Percentiles rank a stretch among this genome's conserved stretches.
Conservation (phyloP, 2,329 filamentous ascomycete genomes). For the Bipolaris gigantea region DNA sequence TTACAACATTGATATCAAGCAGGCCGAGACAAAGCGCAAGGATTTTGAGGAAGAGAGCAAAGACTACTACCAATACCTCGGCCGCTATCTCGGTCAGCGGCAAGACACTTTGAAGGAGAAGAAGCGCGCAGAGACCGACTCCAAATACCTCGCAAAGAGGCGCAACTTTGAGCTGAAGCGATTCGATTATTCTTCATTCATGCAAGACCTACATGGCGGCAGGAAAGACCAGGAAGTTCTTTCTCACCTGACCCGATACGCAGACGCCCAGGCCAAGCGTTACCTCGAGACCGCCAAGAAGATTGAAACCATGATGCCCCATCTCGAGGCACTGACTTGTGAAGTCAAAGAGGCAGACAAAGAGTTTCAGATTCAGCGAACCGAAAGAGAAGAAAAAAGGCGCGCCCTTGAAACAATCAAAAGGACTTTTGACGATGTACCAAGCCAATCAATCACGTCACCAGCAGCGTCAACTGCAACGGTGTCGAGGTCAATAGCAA, state of each 20-base stretch:
- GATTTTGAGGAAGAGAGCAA: constrained; percentile 99
- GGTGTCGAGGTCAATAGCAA: constrained; percentile 22
- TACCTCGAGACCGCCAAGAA: constrained; percentile 84
- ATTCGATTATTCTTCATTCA: constrained; percentile 98
- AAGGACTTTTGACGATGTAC: constrained; percentile 45
- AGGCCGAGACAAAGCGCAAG: constrained; percentile 93
- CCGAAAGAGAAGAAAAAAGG: constrained; percentile 94
- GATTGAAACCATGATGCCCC: constrained; percentile 82
- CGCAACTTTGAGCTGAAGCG: constrained; percentile 95
- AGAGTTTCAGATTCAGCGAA: constrained; percentile 91
- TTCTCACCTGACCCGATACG: constrained; percentile 91
- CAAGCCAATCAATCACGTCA: constrained; percentile 25
- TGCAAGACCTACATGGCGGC: constrained; percentile 99
- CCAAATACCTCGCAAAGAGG: constrained; percentile 92
- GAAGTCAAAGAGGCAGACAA: constrained; percentile 95
- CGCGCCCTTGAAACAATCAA: constrained; percentile 87
- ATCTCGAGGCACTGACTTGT: constrained; percentile 81
- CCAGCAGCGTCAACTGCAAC: constrained; percentile 30
- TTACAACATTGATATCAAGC: constrained; percentile 95
- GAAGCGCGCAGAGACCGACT: constrained; percentile 91
- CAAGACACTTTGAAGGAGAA: constrained; percentile 97
- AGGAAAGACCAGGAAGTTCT: constrained; percentile 96
- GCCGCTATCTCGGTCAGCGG: constrained; percentile 91
- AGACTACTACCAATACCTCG: constrained; percentile 95
- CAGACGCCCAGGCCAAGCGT: constrained; percentile 81